phyloP scores from a whole-genome alignment of 2,329 filamentous ascomycete species.

The Claviceps sp. region DNA sequence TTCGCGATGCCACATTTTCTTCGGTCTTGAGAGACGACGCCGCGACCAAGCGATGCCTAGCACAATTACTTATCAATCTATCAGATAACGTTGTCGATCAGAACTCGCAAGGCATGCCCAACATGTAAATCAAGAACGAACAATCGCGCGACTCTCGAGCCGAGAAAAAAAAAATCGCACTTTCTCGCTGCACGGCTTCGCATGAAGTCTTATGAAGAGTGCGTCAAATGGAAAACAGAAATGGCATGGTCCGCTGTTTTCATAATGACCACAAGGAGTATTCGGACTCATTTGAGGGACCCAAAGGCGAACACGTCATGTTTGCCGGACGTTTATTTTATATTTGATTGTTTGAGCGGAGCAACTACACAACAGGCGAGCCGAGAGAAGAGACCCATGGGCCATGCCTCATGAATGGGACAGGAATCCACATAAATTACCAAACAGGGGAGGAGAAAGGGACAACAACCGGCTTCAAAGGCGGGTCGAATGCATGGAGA shows the following conservation, averaged over 20 bases:
- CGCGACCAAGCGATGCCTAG: conserved; percentile 91
- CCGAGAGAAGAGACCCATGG: neutral
- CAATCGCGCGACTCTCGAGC: neutral
- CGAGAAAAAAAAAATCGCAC: neutral
- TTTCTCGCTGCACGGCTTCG: conserved; percentile 4
- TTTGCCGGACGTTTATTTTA: neutral
- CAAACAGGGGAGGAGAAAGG: neutral
- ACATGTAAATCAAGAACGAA: conserved; percentile 17
- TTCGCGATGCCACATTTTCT: conserved; percentile 95
- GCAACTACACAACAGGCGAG: neutral
- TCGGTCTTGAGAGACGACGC: conserved; percentile 93
- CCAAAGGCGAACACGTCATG: neutral
- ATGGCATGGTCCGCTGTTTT: conserved; percentile 1
- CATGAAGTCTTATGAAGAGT: neutral
- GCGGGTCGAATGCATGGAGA: neutral
- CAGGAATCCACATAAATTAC: neutral
- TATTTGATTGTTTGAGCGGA: neutral
- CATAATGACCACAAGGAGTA: neutral
- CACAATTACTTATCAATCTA: conserved; percentile 92
- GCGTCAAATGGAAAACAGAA: neutral
- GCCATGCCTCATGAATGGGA: neutral
- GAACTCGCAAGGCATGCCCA: conserved; percentile 19
- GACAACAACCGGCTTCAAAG: neutral
- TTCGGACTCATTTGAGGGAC: neutral
- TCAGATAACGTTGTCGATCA: conserved; percentile 66